These are phyloP conservation scores for Termitomyces bulborhizus DNA, from an alignment of 768 basidiomycete species.

Conservation along the genomic window DNA sequence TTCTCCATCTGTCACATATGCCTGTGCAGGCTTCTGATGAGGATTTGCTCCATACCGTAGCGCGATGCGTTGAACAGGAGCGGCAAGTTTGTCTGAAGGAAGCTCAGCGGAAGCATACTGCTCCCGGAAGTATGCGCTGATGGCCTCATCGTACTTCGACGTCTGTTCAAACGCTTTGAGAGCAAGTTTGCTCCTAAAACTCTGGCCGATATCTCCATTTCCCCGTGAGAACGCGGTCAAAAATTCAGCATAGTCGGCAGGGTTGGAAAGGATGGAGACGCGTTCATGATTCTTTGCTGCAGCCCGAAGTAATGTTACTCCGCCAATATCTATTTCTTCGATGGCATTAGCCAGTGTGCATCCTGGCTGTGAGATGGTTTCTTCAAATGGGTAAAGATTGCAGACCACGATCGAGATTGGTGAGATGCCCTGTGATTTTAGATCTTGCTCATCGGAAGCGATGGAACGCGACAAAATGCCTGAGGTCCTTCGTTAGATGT, in stretches of 20 bases:
- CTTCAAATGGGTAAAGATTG: constrained; percentile 97
- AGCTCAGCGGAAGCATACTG: constrained; percentile 87
- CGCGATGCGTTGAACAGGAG: constrained; percentile 74
- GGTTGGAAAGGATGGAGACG: constrained; percentile 85
- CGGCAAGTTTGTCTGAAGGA: constrained; percentile 52
- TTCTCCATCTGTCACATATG: constrained; percentile 82
- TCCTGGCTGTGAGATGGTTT: constrained; percentile 80
- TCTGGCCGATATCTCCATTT: constrained; percentile 68
- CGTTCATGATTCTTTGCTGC: constrained; percentile 98
- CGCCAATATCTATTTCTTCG: constrained; percentile 98
- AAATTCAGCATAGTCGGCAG: constrained; percentile 81
- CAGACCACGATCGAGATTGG: constrained; percentile 97
- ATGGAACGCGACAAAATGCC: constrained; percentile 94
- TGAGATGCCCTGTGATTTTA: constrained; percentile 76
- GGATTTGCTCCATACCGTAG: constrained; percentile 97
- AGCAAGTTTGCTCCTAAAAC: constrained; percentile 72
- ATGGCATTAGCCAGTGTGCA: constrained; percentile 91
- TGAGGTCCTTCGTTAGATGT: constrained; percentile 22
- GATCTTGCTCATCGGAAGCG: constrained; percentile 83
- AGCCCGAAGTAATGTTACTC: constrained; percentile 94
- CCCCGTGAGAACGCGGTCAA: constrained; percentile 70
- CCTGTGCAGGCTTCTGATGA: constrained; percentile 97
- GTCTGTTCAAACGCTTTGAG: constrained; percentile 98
- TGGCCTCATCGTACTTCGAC: constrained; percentile 90
- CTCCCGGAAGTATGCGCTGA: constrained; percentile 93